Evolutionary conservation across 306 rosid species (phyloP).

Genomic region (Inga laurina): DNA sequence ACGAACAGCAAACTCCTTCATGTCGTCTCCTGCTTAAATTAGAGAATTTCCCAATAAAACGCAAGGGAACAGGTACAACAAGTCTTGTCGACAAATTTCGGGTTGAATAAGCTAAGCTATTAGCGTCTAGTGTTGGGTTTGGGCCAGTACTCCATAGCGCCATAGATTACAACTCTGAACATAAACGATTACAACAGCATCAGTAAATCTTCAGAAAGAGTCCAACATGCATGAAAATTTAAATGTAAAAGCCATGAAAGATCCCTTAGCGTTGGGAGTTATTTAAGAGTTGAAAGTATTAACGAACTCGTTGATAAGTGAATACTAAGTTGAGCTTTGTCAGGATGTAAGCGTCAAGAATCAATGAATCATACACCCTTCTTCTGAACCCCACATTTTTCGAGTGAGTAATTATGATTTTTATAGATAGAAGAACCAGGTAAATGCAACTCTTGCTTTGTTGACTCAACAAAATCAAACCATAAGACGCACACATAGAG

Average conservation of each 20-base stretch:
- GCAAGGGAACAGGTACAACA: slow-evolving; percentile 46
- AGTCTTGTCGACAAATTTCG: slow-evolving; percentile 63
- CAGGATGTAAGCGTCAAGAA: slow-evolving; percentile 7
- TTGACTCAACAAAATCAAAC: neutral
- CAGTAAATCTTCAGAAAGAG: slow-evolving; percentile 24
- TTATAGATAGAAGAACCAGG: neutral
- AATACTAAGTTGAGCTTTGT: neutral
- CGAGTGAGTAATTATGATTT: slow-evolving; percentile 15
- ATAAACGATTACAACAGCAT: neutral
- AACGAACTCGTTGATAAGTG: neutral
- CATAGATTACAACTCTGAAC: slow-evolving; percentile 58
- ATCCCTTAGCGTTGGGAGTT: neutral
- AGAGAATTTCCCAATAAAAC: slow-evolving; percentile 40
- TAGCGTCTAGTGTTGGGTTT: slow-evolving; percentile 49
- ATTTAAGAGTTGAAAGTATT: slow-evolving; percentile 1
- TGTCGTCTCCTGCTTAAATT: slow-evolving; percentile 32
- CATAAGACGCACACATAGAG: neutral
- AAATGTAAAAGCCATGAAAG: slow-evolving; percentile 12
- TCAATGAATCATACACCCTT: neutral
- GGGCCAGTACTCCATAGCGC: slow-evolving; percentile 57
- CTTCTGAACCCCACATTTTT: slow-evolving; percentile 29
- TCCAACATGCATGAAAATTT: slow-evolving; percentile 10
- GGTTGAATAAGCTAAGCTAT: slow-evolving; percentile 47
- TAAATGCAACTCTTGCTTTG: neutral
- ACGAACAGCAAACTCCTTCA: slow-evolving; percentile 53